phyloP scores from a whole-genome alignment of 1,284 basidiomycete species.

The Irpex lacteus region DNA sequence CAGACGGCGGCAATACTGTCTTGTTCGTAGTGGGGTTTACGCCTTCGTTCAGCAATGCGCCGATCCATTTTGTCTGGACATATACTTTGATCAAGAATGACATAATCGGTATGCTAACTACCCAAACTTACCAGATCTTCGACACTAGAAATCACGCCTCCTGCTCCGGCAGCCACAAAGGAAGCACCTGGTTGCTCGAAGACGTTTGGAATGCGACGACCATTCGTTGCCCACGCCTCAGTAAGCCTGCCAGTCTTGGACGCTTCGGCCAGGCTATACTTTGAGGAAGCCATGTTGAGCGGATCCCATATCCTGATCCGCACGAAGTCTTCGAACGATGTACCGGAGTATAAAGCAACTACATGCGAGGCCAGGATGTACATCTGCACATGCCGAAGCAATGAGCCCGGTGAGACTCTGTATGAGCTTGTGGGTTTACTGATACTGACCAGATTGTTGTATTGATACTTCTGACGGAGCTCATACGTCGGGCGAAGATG shows the following conservation, averaged over 20 bases:
- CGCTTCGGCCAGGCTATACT: conserved; percentile 35
- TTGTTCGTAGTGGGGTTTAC: conserved; percentile 22
- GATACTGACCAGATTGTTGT: conserved; percentile 36
- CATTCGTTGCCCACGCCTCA: conserved; percentile 32
- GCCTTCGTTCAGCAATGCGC: conserved; percentile 26
- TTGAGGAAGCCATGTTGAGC: conserved; percentile 30
- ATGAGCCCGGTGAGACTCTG: neutral
- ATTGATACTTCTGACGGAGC: conserved; percentile 37
- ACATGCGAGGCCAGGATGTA: conserved; percentile 33
- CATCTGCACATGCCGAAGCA: conserved; percentile 31
- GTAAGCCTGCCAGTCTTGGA: conserved; percentile 23
- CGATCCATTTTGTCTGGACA: conserved; percentile 30
- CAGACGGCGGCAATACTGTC: conserved; percentile 24
- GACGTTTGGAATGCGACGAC: conserved; percentile 27
- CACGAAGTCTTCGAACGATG: conserved; percentile 29
- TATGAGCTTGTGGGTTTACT: too few relatives aligned
- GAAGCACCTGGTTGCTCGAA: neutral
- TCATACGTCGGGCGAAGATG: conserved; percentile 35
- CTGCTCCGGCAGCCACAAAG: conserved; percentile 28
- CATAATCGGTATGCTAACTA: neutral
- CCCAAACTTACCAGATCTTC: conserved; percentile 24
- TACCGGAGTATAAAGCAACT: conserved; percentile 31
- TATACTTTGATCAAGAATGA: neutral
- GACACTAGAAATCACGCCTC: conserved; percentile 31
- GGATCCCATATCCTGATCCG: conserved; percentile 28